phyloP scores from a whole-genome alignment of 1,284 basidiomycete genomes.

The Trichosporon coremiiforme region DNA sequence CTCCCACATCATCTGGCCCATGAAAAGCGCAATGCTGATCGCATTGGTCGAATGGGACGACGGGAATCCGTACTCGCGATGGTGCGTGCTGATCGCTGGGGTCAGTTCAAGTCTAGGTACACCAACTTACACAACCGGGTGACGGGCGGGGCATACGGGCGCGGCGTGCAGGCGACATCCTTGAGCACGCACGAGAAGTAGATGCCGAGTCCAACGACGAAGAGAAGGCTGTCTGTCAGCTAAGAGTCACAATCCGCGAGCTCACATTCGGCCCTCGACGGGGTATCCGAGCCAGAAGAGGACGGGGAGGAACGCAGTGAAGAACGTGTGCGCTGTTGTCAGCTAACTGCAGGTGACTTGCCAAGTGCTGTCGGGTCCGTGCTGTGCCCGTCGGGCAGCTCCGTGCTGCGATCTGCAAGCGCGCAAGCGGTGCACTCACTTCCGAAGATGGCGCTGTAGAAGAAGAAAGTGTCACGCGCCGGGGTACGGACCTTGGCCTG shows the following conservation, averaged over 20 bases:
- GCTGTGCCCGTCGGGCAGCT: not conserved
- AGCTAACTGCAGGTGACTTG: not conserved
- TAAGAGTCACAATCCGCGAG: conserved; percentile 23
- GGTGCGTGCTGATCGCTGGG: conserved; percentile 79
- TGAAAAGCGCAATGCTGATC: conserved; percentile 80
- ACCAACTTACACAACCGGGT: conserved; percentile 64
- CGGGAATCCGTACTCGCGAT: conserved; percentile 72
- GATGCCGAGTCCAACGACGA: conserved; percentile 77
- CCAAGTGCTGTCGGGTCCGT: not conserved
- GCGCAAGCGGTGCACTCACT: conserved; percentile 54
- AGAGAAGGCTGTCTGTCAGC: conserved; percentile 62
- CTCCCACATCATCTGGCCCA: conserved; percentile 54
- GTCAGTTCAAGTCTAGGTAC: not conserved
- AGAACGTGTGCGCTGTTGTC: conserved; percentile 80
- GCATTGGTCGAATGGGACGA: conserved; percentile 94
- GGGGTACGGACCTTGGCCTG: conserved; percentile 69
- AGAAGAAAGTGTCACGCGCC: conserved; percentile 81
- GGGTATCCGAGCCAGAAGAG: conserved; percentile 84
- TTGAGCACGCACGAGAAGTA: conserved; percentile 83
- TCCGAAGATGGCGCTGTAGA: conserved; percentile 83
- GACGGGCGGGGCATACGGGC: conserved; percentile 88
- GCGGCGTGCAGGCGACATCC: conserved; percentile 85
- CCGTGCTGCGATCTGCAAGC: conserved; percentile 1
- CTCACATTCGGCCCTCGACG: conserved; percentile 72
- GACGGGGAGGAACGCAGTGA: conserved; percentile 83